Evolutionary conservation across 2,329 filamentous ascomycete genomes (phyloP).

Genomic region (Botrytis pseudocinerea): DNA sequence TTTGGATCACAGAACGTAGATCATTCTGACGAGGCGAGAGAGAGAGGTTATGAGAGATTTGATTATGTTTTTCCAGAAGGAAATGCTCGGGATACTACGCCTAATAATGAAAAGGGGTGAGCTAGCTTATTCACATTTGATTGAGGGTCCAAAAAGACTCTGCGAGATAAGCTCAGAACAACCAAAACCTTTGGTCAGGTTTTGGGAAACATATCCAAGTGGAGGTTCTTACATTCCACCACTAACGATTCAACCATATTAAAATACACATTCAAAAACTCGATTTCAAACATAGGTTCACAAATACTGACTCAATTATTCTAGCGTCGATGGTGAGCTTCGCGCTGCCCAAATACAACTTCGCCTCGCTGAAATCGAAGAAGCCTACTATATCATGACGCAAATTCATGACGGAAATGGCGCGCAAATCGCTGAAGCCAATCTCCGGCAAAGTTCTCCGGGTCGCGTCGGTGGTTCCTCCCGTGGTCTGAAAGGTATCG

Average conservation of each 20-base stretch:
- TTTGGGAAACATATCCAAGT: background rate
- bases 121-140: background rate
- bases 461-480: slow-evolving; percentile 61
- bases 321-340: slow-evolving; percentile 56
- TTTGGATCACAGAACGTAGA: slow-evolving; percentile 40
- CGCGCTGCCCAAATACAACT: slow-evolving; percentile 63
- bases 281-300: background rate
- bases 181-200: background rate
- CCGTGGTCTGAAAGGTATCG: slow-evolving; percentile 54
- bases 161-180: background rate
- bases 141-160: too few species aligned
- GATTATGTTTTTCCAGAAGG: slow-evolving; percentile 65
- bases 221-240: background rate
- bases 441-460: slow-evolving; percentile 51
- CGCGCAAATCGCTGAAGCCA: slow-evolving; percentile 50
- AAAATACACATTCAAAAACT: background rate
- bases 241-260: background rate
- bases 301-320: background rate
- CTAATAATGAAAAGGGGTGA: slow-evolving; percentile 56
- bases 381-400: slow-evolving; percentile 58
- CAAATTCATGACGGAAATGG: slow-evolving; percentile 57
- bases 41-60: slow-evolving; percentile 49
- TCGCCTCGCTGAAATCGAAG: slow-evolving; percentile 63
- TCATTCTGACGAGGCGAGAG: slow-evolving; percentile 42
- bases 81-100: slow-evolving; percentile 51